Conservation (phyloP, 139 green algal species). For the Haematococcus lacustris region DNA sequence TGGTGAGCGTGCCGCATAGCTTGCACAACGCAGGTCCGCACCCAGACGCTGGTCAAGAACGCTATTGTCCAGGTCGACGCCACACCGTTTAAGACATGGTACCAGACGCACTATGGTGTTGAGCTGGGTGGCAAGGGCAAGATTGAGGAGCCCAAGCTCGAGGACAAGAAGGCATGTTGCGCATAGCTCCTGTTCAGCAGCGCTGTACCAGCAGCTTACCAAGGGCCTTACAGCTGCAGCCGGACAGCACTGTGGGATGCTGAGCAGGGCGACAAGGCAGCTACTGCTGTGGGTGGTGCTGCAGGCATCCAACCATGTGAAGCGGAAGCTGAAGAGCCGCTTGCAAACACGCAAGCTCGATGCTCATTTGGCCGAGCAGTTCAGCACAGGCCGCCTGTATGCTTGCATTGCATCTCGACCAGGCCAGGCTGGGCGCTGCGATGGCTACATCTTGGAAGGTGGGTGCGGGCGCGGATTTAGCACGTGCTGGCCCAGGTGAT, state of each 20-base stretch:
- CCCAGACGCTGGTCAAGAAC: slow-evolving; percentile 98
- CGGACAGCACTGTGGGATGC: neutral
- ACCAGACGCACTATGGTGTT: slow-evolving; percentile 92
- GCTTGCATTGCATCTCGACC: slow-evolving; percentile 74
- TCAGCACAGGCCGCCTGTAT: slow-evolving; percentile 79
- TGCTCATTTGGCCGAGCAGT: slow-evolving; percentile 84
- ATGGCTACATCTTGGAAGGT: slow-evolving; percentile 86
- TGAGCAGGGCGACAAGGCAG: neutral
- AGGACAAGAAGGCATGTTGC: slow-evolving; percentile 38
- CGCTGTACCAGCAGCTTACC: neutral
- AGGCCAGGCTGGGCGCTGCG: slow-evolving; percentile 74
- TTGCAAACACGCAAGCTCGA: slow-evolving; percentile 61
- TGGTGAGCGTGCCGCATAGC: neutral
- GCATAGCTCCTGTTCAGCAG: neutral
- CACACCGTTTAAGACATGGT: slow-evolving; percentile 92
- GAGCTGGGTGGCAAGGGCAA: slow-evolving; percentile 85
- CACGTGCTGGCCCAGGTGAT: neutral
- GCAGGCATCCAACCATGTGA: slow-evolving; percentile 77
- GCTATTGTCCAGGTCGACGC: slow-evolving; percentile 92
- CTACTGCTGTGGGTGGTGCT: neutral
- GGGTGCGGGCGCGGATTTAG: neutral
- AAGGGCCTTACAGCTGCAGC: neutral
- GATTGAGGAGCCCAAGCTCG: slow-evolving; percentile 25
- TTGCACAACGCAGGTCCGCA: too few relatives aligned
- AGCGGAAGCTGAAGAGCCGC: slow-evolving; percentile 80